A percentile compares a stretch with the other conserved stretches of the same genome.
phyloP scores from a whole-genome alignment of 1,284 basidiomycete genomes.

The Cystobasidium pallidum region DNA sequence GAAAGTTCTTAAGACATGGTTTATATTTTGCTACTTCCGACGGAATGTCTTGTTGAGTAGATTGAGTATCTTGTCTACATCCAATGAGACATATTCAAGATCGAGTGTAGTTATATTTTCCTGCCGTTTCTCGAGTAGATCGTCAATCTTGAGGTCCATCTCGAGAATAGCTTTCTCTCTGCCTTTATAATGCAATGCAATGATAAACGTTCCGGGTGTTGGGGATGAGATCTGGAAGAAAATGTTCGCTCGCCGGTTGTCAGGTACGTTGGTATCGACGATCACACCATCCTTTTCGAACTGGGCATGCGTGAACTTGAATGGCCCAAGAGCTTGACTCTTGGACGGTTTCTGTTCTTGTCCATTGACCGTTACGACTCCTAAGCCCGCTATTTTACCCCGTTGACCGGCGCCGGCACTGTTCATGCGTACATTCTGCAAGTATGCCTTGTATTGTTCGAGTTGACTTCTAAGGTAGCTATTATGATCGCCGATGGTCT shows the following conservation, averaged over 20 bases:
- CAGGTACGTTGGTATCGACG: constrained; percentile 96
- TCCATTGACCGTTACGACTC: constrained; percentile 92
- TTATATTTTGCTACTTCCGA: constrained; percentile 10
- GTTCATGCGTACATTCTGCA: constrained; percentile 93
- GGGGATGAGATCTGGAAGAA: constrained; percentile 87
- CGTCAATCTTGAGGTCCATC: constrained; percentile 99
- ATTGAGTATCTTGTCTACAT: constrained; percentile 90
- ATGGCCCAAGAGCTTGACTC: constrained; percentile 86
- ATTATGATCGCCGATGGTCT: constrained; percentile 99
- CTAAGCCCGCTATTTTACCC: constrained; percentile 85
- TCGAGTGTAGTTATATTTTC: constrained; percentile 95
- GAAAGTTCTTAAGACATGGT: not conserved
- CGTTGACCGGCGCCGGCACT: constrained; percentile 65
- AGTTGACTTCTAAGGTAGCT: constrained; percentile 93
- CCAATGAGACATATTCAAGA: constrained; percentile 95
- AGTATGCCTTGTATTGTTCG: constrained; percentile 99
- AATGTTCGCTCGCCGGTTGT: constrained; percentile 73
- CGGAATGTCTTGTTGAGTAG: constrained; percentile 61
- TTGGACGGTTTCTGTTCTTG: constrained; percentile 93
- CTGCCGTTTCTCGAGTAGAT: constrained; percentile 98
- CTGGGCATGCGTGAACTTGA: constrained; percentile 95
- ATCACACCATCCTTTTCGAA: constrained; percentile 99
- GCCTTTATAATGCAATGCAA: constrained; percentile 82
- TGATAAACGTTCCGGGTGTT: constrained; percentile 96
- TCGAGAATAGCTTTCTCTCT: constrained; percentile 99